phyloP scores from a whole-genome alignment of 306 rosid species.

The Abrus pulchellus region DNA sequence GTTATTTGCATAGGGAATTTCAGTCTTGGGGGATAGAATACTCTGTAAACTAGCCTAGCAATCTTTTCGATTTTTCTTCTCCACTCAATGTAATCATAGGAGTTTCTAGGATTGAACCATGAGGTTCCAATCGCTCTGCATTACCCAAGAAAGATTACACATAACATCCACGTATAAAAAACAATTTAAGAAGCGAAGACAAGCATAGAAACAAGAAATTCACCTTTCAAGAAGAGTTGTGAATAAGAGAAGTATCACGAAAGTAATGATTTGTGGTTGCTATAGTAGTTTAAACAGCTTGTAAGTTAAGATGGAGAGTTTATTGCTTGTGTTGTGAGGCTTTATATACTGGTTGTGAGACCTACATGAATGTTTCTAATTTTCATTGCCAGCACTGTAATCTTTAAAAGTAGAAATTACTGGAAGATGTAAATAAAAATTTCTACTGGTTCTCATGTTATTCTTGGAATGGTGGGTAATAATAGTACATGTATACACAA shows the following conservation, averaged over 20 bases:
- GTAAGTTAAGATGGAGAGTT: conserved; percentile 56
- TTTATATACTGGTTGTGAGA: conserved; percentile 66
- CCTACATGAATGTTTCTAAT: conserved; percentile 50
- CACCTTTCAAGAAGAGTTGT: conserved; percentile 57
- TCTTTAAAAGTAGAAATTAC: conserved; percentile 54
- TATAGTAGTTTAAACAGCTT: conserved; percentile 17
- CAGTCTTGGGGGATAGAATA: conserved; percentile 7
- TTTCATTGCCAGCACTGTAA: conserved; percentile 49
- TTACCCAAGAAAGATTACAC: conserved; percentile 35
- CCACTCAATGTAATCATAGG: background rate
- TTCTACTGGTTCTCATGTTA: conserved; percentile 21
- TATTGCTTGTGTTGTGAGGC: conserved; percentile 54
- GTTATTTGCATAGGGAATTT: conserved; percentile 29
- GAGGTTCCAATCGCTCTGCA: conserved; percentile 28
- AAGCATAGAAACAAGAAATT: conserved; percentile 43
- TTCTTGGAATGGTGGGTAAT: conserved; percentile 51
- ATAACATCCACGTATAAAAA: conserved; percentile 15
- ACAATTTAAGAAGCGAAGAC: conserved; percentile 15
- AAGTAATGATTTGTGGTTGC: conserved; percentile 37
- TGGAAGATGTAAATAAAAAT: conserved; percentile 32
- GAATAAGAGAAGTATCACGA: conserved; percentile 32
- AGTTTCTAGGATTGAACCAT: conserved; percentile 33
- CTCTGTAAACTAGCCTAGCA: conserved; percentile 26
- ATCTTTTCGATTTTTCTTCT: conserved; percentile 29
- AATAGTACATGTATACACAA: conserved; percentile 51